Conservation (phyloP, 352 stramenopile genomes). For the Phytophthora multivora region DNA sequence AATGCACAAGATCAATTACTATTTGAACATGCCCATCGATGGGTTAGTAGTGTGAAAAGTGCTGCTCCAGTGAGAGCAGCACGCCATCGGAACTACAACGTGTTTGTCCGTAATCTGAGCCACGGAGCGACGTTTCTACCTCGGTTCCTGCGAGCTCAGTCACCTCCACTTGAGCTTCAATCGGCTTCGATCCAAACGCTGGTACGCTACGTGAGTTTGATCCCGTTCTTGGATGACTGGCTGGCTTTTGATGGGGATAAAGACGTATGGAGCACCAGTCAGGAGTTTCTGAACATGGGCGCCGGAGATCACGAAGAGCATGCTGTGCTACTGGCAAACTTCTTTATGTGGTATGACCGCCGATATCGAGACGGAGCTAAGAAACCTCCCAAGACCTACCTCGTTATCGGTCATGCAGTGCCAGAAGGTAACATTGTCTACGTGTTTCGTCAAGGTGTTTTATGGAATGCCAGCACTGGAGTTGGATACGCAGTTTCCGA, state of each 20-base stretch:
- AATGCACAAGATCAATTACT: slow-evolving; percentile 30
- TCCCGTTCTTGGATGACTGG: slow-evolving; percentile 93
- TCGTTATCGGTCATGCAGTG: slow-evolving; percentile 87
- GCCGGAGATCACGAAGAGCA: slow-evolving; percentile 92
- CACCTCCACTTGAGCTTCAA: slow-evolving; percentile 54
- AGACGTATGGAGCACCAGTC: slow-evolving; percentile 90
- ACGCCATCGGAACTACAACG: slow-evolving; percentile 51
- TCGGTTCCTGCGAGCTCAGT: slow-evolving; percentile 76
- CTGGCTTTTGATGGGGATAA: slow-evolving; percentile 76
- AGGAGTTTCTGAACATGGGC: slow-evolving; percentile 91
- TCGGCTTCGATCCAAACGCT: slow-evolving; percentile 37
- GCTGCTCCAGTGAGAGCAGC: slow-evolving; percentile 17
- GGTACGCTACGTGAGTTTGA: slow-evolving; percentile 91
- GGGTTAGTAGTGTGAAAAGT: slow-evolving; percentile 19
- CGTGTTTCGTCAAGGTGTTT: slow-evolving; percentile 64
- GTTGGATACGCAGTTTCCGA: slow-evolving; percentile 77
- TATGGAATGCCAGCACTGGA: slow-evolving; percentile 92
- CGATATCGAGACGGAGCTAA: slow-evolving; percentile 23
- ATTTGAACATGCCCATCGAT: slow-evolving; percentile 31
- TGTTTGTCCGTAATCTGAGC: slow-evolving; percentile 81
- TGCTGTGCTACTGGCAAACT: slow-evolving; percentile 92
- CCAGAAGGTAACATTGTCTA: slow-evolving; percentile 91
- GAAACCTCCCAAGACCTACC: slow-evolving; percentile 51
- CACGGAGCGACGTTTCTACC: slow-evolving; percentile 71
- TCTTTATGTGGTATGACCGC: slow-evolving; percentile 86